A percentile compares a stretch with the other conserved stretches of the same genome.
These are phyloP conservation scores for Aspergillus egyptiacus DNA, from an alignment of 495 filamentous ascomycete species.

Conservation along the genomic window DNA sequence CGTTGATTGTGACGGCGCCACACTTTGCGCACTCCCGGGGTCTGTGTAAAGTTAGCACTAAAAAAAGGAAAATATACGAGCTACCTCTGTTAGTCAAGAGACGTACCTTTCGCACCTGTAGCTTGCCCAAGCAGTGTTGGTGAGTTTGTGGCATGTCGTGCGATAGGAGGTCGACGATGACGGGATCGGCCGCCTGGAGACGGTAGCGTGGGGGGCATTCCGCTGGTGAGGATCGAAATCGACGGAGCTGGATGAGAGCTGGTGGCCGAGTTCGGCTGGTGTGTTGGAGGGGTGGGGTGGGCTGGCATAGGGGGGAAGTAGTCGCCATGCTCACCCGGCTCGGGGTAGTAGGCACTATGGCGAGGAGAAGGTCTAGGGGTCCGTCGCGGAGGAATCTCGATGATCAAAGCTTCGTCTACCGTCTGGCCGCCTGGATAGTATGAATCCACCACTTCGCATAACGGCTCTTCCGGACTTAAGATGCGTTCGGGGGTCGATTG, in stretches of 20 bases:
- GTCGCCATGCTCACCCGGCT: slow-evolving; percentile 72
- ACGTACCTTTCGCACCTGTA: slow-evolving; percentile 22
- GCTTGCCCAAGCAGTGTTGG: slow-evolving; percentile 57
- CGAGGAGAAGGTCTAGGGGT: slow-evolving; percentile 82
- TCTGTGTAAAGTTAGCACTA: slow-evolving; percentile 28
- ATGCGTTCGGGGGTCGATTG: slow-evolving; percentile 54
- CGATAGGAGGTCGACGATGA: slow-evolving; percentile 40
- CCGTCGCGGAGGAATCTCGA: slow-evolving; percentile 75
- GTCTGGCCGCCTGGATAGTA: slow-evolving; percentile 86
- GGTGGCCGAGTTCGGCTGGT: slow-evolving; percentile 34
- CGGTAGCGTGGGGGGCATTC: slow-evolving; percentile 72
- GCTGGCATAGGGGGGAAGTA: slow-evolving; percentile 86
- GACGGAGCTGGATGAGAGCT: slow-evolving; percentile 39
- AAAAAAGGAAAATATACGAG: slow-evolving; percentile 1
- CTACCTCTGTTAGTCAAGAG: too few species aligned
- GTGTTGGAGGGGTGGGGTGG: slow-evolving; percentile 35
- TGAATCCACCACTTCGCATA: slow-evolving; percentile 68
- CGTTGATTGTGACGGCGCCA: slow-evolving; percentile 22
- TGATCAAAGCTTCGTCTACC: slow-evolving; percentile 85
- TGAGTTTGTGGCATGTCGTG: slow-evolving; percentile 73
- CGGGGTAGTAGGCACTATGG: slow-evolving; percentile 50
- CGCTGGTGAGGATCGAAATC: slow-evolving; percentile 74
- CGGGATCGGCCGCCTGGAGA: slow-evolving; percentile 66
- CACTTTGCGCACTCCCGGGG: slow-evolving; percentile 20
- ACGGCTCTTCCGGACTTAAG: slow-evolving; percentile 81